A percentile compares a stretch with the other conserved stretches of the same genome.
phyloP scores from a whole-genome alignment of 306 rosid genomes.

The Astragalus glycyphyllos region DNA sequence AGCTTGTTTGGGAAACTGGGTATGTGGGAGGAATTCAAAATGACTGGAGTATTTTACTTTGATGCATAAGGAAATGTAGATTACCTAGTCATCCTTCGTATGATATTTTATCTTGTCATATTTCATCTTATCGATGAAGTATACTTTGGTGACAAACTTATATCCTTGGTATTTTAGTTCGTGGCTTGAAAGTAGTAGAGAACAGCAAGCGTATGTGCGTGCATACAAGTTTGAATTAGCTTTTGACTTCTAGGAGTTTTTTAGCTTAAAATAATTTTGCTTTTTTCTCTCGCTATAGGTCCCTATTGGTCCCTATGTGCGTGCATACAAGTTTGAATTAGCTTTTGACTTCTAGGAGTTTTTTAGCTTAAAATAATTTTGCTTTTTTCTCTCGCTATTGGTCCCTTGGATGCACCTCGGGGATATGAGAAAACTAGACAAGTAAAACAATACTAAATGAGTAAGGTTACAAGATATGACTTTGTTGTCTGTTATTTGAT shows the following conservation, averaged over 20 bases:
- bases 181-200: slow-evolving; percentile 12
- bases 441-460: neutral
- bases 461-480: neutral
- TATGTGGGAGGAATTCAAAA: slow-evolving; percentile 9
- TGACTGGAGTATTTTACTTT: slow-evolving; percentile 15
- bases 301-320: too few species aligned
- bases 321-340: neutral
- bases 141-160: slow-evolving; percentile 4
- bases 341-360: neutral
- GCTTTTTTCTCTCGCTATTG: too few species aligned
- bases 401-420: too few species aligned
- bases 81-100: slow-evolving; percentile 3
- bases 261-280: too few species aligned
- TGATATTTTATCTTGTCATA: slow-evolving; percentile 33
- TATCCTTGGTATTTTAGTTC: slow-evolving; percentile 23
- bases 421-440: too few species aligned
- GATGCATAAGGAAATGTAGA: neutral
- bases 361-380: too few species aligned
- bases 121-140: slow-evolving; percentile 9
- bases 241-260: neutral
- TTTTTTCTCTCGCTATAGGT: too few species aligned
- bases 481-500: neutral
- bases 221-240: neutral
- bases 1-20: slow-evolving; percentile 19
- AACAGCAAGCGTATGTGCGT: too few species aligned